Evolutionary conservation across 495 filamentous ascomycete genomes (phyloP), one percentile per base, ranked within the genome.

Genomic region (Aspergillus homomorphus): DNA sequence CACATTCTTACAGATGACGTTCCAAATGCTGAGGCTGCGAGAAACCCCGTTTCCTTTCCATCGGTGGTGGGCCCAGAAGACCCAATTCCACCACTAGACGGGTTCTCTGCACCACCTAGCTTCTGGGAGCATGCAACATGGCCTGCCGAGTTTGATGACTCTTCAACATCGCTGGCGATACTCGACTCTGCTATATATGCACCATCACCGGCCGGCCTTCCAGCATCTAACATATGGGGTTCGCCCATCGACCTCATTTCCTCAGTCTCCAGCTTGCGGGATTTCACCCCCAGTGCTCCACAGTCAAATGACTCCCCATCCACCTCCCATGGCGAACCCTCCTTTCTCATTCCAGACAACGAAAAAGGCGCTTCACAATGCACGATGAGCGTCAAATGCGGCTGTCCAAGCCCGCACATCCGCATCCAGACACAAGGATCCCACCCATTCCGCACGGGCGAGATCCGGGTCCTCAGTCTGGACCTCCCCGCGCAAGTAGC

Each of bases 371-470:
- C 26, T 30, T 52, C 51, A 61, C 51, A 46, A 52, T 55, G 55
- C 53, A 61, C 61, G 16, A 60, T 49, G 18, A 54, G 24, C 45
- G 45, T 63, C 20, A 48, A 62, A 15, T 66, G 64, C 45, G 49
- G 54, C 42, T 66, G 64, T 45, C 28, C 53, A 9, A 57, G n/a
- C 12, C 58, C 62, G 28, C 64, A 66, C 44, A 23, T 64, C 21
- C 58, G 59, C 41, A 43, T 64, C 15, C 44, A 44, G 41, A 52
- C 58, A 18, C 44, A 24, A 19, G 4, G 43, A 0, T 41, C 61
- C 4, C n/a, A 45, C 28, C 30, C 45, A 43, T 50, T 22, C 46
- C 50, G 51, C 20, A 6, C 28, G n/a, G 30, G 19, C 20, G 54
- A 60, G 12, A 6, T 59, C 19, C 60, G 53, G 20, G 44, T 65